phyloP scores from a whole-genome alignment of 2,329 filamentous ascomycete species.

The Colletotrichum shisoi region DNA sequence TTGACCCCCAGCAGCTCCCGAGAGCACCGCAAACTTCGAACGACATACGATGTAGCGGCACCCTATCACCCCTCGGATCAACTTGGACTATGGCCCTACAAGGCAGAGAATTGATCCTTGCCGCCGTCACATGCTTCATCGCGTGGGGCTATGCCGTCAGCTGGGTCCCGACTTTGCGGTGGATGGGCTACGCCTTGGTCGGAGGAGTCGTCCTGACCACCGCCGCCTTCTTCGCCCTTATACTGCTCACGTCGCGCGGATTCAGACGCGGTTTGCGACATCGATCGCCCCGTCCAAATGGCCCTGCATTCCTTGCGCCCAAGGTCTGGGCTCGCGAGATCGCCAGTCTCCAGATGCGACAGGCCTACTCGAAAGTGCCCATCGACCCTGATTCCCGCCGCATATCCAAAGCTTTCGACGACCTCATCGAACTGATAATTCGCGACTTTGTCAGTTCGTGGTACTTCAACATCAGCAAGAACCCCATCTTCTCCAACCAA shows the following conservation, averaged over 20 bases:
- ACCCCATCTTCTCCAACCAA: conserved; percentile 81
- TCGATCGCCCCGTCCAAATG: conserved; percentile 53
- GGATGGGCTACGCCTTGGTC: conserved; percentile 83
- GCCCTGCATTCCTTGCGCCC: conserved; percentile 67
- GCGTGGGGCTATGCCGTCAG: conserved; percentile 87
- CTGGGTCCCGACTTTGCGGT: conserved; percentile 84
- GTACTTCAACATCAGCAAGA: conserved; percentile 86
- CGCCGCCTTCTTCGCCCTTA: conserved; percentile 63
- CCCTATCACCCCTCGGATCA: conserved; percentile 12
- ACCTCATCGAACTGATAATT: conserved; percentile 76
- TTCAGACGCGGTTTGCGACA: conserved; percentile 52
- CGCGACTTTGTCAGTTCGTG: conserved; percentile 88
- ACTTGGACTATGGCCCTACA: conserved; percentile 70
- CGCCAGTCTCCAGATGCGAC: conserved; percentile 69
- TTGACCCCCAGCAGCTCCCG: conserved; percentile 2
- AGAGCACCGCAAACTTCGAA: conserved; percentile 16
- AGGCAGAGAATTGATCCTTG: conserved; percentile 75
- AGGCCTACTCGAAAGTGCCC: conserved; percentile 71
- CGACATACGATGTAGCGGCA: conserved; percentile 35
- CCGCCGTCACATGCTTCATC: conserved; percentile 75
- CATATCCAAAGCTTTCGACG: conserved; percentile 82
- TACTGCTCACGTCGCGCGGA: conserved; percentile 69
- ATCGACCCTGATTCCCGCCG: conserved; percentile 79
- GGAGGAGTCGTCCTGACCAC: conserved; percentile 68
- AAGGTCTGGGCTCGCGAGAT: conserved; percentile 75